Base-by-base conservation (phyloP, 192 early-diverging fungal species). In the Chytriomyces confervae region DNA sequence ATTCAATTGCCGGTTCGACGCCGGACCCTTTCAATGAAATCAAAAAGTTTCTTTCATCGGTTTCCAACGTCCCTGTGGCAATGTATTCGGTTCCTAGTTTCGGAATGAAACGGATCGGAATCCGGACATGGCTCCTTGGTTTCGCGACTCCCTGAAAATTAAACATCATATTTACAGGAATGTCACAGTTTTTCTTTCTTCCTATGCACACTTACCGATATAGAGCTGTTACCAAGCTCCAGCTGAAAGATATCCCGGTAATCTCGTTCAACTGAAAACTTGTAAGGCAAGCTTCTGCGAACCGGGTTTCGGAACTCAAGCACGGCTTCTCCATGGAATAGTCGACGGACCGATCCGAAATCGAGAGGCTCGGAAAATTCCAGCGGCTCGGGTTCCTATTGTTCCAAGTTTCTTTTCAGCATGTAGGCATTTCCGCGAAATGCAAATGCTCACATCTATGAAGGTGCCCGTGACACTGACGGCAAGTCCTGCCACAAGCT, bases 261-360 rank as follows among this genome's bases (percentile, higher is more conserved):
- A 13, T 72, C 64, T 7, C 66, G 48, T 27, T 84, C 84, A 36
- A 88, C 77, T 23, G 71, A 60, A 49, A 88, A 78, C 61, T 80
- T 84, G 80, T 86, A 88, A 11, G 50, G 63, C 43, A 85, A 46
- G 6, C 78, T 66, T 49, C 85, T 20, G 3, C 84, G 77, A 10
- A 83, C 80, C 6, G 85, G 83, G 69, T 89, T 89, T 23, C 80
- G 64, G 64, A 89, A 85, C 27, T 85, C 51, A 75, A 89, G 71
- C 11, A 43, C 36, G 7, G 62, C 57, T 11, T 47, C 66, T 2
- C 63, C 66, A 18, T 11, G 18, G n/a, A 79, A 82, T 13, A 62
- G 50, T 9, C 61, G 53, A n/a, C 66, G 73, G 1, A 86, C 82
- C 5, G 78, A 51, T 20, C 85, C 87, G 67, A 89, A 89, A 13